phyloP scores from a whole-genome alignment of 139 green algal genomes.

The Monoraphidium neglectum region DNA sequence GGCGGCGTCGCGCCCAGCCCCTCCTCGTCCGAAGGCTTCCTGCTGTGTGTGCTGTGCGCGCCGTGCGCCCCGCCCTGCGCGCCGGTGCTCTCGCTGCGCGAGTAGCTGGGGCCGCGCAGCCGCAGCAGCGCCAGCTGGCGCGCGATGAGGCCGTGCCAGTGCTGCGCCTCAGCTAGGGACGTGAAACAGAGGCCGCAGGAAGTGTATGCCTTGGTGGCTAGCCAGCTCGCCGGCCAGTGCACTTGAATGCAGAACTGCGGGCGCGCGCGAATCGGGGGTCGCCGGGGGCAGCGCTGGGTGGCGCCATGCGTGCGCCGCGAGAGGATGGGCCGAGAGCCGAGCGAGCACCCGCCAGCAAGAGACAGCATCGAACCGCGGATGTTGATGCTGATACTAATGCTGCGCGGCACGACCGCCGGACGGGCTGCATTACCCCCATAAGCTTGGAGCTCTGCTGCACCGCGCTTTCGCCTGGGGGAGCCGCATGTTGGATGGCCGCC shows the following conservation, averaged over 20 bases:
- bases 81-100: not conserved
- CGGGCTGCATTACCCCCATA: too few species aligned
- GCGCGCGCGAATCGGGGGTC: too few species aligned
- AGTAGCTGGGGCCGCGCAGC: not conserved
- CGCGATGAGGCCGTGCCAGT: constrained; percentile 22
- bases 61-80: not conserved
- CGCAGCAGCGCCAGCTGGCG: constrained; percentile 16
- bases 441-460: too few species aligned
- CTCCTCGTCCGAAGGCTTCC: constrained; percentile 17
- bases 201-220: constrained; percentile 45
- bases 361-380: not conserved
- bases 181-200: constrained; percentile 46
- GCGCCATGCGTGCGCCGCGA: too few species aligned
- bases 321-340: not conserved
- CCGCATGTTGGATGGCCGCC: too few species aligned
- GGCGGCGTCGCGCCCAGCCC: not conserved
- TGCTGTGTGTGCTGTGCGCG: constrained; percentile 4
- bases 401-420: not conserved
- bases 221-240: constrained; percentile 48
- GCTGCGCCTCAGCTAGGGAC: constrained; percentile 7
- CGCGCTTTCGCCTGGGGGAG: too few species aligned
- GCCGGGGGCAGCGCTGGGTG: not conserved
- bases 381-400: not conserved
- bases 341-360: not conserved
- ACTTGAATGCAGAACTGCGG: constrained; percentile 51